Evolutionary conservation across 371 early-diverging fungal species (phyloP), one percentile per base, ranked within the genome.

Genomic region (Chytridium lagenaria): DNA sequence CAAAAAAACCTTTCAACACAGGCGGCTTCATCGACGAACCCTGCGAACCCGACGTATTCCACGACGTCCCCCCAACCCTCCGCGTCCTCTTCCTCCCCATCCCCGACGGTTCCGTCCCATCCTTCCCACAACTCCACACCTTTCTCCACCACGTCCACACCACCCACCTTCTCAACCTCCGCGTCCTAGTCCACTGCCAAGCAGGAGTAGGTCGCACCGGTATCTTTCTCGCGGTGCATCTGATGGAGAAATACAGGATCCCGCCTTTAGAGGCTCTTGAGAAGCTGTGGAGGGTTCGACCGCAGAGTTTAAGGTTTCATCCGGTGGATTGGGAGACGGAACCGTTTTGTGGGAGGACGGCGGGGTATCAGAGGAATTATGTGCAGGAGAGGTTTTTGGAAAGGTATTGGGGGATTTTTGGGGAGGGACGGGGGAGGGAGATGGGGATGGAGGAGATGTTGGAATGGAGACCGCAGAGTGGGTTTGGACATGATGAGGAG

Each of bases 121-220:
- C 57, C 51, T 65, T 70, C 40, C 50, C 66, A 38, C 81, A 81
- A 59, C 36, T 83, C 37, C 57, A 71, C 15, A 31, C 68, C 19
- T 83, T 83, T 55, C 49, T 77, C 57, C 72, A 59, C 22, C 77
- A 80, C 34, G 68, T 79, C 19, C 33, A 39, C 10, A 69, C 23
- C 0, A 66, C 59, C 49, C 75, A 79, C 28, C 40, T 50, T 37
- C 68, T 69, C 7, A 73, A 69, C 22, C 65, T 66, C 26, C 39
- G 51, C 64, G 61, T 68, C 36, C 79, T 81, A 38, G 83, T 83
- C 2, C 83, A 83, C 70, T 83, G 83, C 59, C 81, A 80, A 61
- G 83, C 83, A 67, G 73, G 83, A 26, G 83, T 83, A 26, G 84
- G 84, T 15, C 75, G 84, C 36, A 83, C 84, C 1, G 84, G 81